A percentile compares a stretch with the other conserved stretches of the same genome.
These are phyloP conservation scores for Saccharomyces paradoxus DNA, from an alignment of 805 yeast species.

Conservation along the genomic window DNA sequence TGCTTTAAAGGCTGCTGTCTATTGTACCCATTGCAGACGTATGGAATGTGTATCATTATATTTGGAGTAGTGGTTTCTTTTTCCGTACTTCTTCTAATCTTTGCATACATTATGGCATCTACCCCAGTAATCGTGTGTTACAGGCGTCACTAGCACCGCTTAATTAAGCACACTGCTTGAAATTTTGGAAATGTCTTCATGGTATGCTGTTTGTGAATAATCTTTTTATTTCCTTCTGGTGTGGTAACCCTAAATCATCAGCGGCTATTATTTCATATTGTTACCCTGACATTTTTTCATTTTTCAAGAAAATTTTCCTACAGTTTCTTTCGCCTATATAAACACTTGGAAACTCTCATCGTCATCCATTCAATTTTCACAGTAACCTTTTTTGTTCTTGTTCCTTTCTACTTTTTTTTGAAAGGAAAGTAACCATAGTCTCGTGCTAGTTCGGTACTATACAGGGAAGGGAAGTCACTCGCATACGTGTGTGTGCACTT, in stretches of 20 bases:
- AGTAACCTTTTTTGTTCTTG: not conserved
- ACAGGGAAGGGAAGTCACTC: slow-evolving; percentile 17
- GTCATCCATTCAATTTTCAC: not conserved
- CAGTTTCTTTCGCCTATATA: not conserved
- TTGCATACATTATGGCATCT: not conserved
- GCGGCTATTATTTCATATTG: not conserved
- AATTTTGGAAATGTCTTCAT: no score
- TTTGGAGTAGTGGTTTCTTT: no score
- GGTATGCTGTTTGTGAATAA: no score
- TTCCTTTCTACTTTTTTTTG: not conserved
- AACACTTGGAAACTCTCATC: not conserved
- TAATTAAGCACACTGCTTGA: not conserved
- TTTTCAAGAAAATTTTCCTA: not conserved
- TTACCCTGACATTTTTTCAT: not conserved
- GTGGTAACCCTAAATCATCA: not conserved
- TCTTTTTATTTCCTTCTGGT: not conserved
- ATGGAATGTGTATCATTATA: not conserved
- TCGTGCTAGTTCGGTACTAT: slow-evolving; percentile 18
- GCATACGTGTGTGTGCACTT: slow-evolving; percentile 12
- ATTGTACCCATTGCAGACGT: no score
- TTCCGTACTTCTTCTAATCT: no score
- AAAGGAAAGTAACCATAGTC: slow-evolving; percentile 17
- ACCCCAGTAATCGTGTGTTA: not conserved
- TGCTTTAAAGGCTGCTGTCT: not conserved
- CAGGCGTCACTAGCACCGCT: not conserved